Evolutionary conservation across 148 eudicot genomes (phyloP).

Genomic region (Suaeda aralocaspica): DNA sequence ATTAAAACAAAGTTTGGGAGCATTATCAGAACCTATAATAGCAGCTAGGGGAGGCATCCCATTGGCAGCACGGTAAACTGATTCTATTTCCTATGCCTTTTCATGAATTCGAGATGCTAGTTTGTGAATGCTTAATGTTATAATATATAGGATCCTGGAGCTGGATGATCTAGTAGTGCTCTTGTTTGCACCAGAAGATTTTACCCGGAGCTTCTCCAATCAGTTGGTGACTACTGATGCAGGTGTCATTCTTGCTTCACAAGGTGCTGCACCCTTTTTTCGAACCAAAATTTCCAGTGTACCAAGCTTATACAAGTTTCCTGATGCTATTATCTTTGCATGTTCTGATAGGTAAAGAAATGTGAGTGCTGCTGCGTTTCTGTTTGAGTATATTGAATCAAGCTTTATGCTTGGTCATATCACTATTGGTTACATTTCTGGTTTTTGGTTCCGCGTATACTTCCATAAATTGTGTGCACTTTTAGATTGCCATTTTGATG

Average conservation of each 20-base stretch:
- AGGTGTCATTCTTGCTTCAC: conserved; percentile 7
- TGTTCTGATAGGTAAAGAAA: conserved; percentile 13
- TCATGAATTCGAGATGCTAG: neutral
- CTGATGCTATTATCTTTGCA: conserved; percentile 9
- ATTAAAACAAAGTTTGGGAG: conserved; percentile 10
- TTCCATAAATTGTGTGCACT: no score
- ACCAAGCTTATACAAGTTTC: conserved; percentile 12
- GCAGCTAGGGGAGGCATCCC: conserved; percentile 18
- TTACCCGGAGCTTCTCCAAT: neutral
- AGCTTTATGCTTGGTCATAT: neutral
- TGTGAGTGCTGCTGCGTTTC: neutral
- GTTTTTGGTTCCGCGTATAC: no score
- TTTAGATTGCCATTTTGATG: neutral
- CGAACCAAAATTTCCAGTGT: neutral
- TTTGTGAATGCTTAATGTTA: neutral
- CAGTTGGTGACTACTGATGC: conserved; percentile 1
- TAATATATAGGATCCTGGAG: conserved; percentile 8
- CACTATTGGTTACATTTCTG: neutral
- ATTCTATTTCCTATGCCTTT: neutral
- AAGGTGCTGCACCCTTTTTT: conserved; percentile 14
- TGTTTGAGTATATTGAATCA: neutral
- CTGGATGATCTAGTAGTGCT: neutral
- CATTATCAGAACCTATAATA: conserved; percentile 14
- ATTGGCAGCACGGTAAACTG: conserved; percentile 11
- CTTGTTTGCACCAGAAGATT: conserved; percentile 15